Conservation (phyloP, 106 monocot species). For the Allium sativum region DNA sequence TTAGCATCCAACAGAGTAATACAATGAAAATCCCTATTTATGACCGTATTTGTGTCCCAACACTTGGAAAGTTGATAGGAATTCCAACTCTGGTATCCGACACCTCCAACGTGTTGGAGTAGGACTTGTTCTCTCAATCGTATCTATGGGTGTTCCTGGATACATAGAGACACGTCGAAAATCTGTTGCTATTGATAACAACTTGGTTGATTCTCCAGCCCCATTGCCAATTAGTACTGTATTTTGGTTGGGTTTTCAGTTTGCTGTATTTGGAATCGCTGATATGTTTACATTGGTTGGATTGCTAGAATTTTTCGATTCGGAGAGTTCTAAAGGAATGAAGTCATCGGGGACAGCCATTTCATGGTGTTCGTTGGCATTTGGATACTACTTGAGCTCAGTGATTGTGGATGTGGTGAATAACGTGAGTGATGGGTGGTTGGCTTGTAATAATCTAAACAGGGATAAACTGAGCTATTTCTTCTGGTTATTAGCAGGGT, state of each 20-base stretch:
- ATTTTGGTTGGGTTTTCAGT: constrained; percentile 43
- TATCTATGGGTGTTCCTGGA: constrained; percentile 27
- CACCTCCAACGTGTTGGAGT: constrained; percentile 36
- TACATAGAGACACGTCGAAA: constrained; percentile 13
- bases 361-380: constrained; percentile 18
- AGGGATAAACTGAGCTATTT: constrained; percentile 25
- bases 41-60: constrained; percentile 20
- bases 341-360: constrained; percentile 25
- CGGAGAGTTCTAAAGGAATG: constrained; percentile 32
- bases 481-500: constrained; percentile 25
- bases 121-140: constrained; percentile 19
- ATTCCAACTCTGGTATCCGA: constrained; percentile 14
- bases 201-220: constrained; percentile 12
- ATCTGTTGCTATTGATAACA: background rate
- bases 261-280: constrained; percentile 18
- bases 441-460: constrained; percentile 27
- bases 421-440: constrained; percentile 23
- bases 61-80: constrained; percentile 14
- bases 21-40: constrained; percentile 35
- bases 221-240: constrained; percentile 27
- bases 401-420: constrained; percentile 34
- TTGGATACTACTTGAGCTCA: constrained; percentile 35
- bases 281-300: constrained; percentile 42
- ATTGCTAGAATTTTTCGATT: constrained; percentile 51
- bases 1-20: constrained; percentile 36